These are phyloP conservation scores for Wickerhamiella parazyma DNA, from an alignment of 805 yeast genomes.

Conservation along the genomic window DNA sequence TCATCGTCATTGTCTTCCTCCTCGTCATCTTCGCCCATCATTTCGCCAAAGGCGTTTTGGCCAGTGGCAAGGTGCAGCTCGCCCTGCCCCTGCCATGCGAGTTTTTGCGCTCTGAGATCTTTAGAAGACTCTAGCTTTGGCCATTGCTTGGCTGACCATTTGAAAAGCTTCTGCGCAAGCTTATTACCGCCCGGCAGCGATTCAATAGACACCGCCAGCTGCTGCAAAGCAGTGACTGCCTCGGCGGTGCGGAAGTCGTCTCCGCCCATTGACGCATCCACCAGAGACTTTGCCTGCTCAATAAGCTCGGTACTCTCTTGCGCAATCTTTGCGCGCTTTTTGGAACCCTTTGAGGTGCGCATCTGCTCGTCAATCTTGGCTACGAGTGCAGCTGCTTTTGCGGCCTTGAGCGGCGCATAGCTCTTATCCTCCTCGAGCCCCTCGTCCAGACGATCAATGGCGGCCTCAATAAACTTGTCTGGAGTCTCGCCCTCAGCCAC, in stretches of 20 bases:
- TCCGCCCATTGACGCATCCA: neutral
- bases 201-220: conserved; percentile 12
- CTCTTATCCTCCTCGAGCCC: conserved; percentile 34
- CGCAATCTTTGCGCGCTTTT: neutral
- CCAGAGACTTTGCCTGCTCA: neutral
- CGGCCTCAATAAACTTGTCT: conserved; percentile 42
- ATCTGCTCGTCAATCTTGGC: conserved; percentile 5
- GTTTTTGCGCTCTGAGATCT: neutral
- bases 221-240: conserved; percentile 13
- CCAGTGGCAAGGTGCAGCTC: conserved; percentile 22
- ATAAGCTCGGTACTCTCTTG: neutral
- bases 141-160: conserved; percentile 2
- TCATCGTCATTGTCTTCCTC: conserved; percentile 13
- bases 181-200: neutral
- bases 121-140: neutral
- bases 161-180: neutral
- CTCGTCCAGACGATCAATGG: conserved; percentile 50
- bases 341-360: neutral
- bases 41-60: conserved; percentile 13
- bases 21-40: conserved; percentile 16
- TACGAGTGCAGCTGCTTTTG: conserved; percentile 12
- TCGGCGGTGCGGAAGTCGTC: conserved; percentile 13
- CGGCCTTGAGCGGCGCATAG: conserved; percentile 13
- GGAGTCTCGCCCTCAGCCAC: conserved; percentile 17
- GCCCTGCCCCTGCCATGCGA: conserved; percentile 25